phyloP scores from a whole-genome alignment of 306 rosid species.

The Canavalia gladiata region DNA sequence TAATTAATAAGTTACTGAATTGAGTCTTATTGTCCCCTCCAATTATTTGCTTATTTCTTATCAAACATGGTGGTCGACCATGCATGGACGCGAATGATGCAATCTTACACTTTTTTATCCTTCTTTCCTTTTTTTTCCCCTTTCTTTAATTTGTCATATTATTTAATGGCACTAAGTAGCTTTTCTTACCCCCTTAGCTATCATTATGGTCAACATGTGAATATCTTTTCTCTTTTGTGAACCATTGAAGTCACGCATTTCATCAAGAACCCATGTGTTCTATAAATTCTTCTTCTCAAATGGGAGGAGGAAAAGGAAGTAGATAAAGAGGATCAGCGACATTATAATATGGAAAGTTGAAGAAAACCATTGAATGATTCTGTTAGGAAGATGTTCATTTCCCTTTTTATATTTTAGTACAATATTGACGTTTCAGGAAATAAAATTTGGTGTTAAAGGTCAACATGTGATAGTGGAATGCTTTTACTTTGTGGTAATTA shows the following conservation, averaged over 20 bases:
- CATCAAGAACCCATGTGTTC: neutral
- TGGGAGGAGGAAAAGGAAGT: neutral
- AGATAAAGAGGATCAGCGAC: neutral
- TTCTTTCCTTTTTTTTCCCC: neutral
- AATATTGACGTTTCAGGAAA: neutral
- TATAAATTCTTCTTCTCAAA: neutral
- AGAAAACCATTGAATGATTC: neutral
- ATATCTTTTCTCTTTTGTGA: neutral
- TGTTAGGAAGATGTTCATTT: neutral
- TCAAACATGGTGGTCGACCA: neutral
- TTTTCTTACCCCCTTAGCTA: neutral
- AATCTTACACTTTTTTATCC: neutral
- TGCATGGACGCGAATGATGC: neutral
- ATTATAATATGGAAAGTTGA: slow-evolving; percentile 10
- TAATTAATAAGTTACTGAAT: too few relatives aligned
- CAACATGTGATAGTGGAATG: neutral
- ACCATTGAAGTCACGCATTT: neutral
- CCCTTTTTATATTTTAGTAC: neutral
- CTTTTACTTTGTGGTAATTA: neutral
- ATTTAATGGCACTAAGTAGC: neutral
- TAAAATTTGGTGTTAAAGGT: neutral
- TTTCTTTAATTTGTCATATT: neutral
- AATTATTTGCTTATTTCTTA: neutral
- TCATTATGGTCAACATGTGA: neutral
- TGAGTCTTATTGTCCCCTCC: too few relatives aligned